Base-by-base conservation (phyloP, 306 rosid genomes). In the Castanea crenata region DNA sequence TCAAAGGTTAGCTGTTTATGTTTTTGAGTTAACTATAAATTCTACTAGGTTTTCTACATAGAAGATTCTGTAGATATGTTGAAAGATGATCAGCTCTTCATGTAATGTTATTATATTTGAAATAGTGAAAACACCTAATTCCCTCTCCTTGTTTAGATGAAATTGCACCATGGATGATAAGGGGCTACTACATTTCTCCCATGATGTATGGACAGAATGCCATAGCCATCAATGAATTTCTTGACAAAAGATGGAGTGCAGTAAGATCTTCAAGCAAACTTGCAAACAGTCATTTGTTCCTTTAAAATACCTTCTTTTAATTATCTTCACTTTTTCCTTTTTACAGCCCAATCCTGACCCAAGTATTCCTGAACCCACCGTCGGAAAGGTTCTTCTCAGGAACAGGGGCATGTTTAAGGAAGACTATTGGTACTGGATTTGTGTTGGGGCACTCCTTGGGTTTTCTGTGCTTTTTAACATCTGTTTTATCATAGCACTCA, bases 131-230 rank as follows among this genome's bases (percentile, higher is more conserved):
- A 16, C 20, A 21, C 21, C 32, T 20, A 70, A 46, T 8, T 41
- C 16, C 20, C 46, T 15, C 57, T 70, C 58, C 14, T 46, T 73
- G 35, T 80, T 65, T 78, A 94, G 96, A 92, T 72, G 91, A 86
- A 72, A 84, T 94, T 85, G 76, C 49, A 32, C 82, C 93, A 63
- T 94, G 97, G 97, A 88, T 94, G 91, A 74, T 86, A 76, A 90
- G 98, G 98, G 91, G 96, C 54, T 94, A 86, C 44, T 90, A 94
- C 69, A 21, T 38, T 29, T 90, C 94, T 59, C 98, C 97, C n/a
- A 94, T 94, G 94, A 94, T 90, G 97, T 94, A 94, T 68, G 96
- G 97, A 83, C 92, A 87, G 64, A 94, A 91, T 71, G 96, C 98
- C 10, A 92, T 92, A 56, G 87, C 80, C 87, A 90, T 89, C 74